Percentiles rank a stretch among this genome's conserved stretches.
Evolutionary conservation across 1,284 basidiomycete species (phyloP).

Genomic region (Phaffia rhodozyma): DNA sequence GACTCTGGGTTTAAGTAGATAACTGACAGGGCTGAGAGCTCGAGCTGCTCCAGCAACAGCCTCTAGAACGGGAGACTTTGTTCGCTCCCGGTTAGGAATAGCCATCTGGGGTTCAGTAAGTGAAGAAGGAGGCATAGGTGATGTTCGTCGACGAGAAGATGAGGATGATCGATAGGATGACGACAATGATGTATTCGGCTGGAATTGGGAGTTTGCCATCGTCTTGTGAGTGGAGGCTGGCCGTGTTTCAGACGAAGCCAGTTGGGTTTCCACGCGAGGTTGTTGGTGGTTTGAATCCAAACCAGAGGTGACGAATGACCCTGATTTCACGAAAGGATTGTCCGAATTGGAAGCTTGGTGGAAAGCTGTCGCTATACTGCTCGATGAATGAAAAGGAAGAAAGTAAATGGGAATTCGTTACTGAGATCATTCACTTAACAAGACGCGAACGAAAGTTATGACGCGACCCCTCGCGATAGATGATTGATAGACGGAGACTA

Average conservation of each 20-base stretch:
- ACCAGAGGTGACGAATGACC: neutral
- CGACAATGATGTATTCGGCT: neutral
- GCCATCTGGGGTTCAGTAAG: neutral
- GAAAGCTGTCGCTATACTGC: constrained; percentile 16
- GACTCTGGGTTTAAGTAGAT: constrained; percentile 15
- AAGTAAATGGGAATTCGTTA: neutral
- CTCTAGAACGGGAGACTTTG: constrained; percentile 16
- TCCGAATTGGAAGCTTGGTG: constrained; percentile 3
- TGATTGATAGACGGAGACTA: neutral
- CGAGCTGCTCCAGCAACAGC: constrained; percentile 15
- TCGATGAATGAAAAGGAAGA: neutral
- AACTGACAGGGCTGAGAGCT: constrained; percentile 17
- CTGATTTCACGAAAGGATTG: too few species aligned
- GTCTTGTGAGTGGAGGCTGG: constrained; percentile 3
- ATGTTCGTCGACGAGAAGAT: constrained; percentile 1
- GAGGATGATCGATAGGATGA: neutral
- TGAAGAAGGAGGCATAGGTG: constrained; percentile 1
- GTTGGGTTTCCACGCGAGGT: neutral
- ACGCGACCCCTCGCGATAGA: neutral
- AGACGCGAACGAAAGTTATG: too few species aligned
- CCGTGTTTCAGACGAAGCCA: neutral
- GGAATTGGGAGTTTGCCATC: neutral
- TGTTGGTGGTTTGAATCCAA: neutral
- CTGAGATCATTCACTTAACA: too few species aligned
- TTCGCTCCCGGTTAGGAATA: constrained; percentile 48